These are phyloP conservation scores for Gymnopilus junonius DNA, from an alignment of 768 basidiomycete species.

Conservation along the genomic window DNA sequence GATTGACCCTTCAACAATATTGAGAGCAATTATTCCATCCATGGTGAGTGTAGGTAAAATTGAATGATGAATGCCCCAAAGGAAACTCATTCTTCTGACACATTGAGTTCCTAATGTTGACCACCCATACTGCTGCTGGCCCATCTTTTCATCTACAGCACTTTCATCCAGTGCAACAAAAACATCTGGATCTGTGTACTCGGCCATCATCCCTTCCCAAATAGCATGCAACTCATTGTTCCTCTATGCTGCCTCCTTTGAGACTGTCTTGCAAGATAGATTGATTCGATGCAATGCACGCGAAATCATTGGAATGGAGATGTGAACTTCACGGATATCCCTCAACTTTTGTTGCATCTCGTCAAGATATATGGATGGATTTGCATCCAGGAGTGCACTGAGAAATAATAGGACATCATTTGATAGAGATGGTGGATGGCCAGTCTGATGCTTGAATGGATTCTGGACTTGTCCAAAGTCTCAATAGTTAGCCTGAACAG, in stretches of 20 bases:
- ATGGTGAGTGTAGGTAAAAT: slow-evolving; percentile 31
- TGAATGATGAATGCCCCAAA: slow-evolving; percentile 27
- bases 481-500: too few species aligned
- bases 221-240: slow-evolving; percentile 30
- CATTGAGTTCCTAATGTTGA: slow-evolving; percentile 24
- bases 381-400: too few species aligned
- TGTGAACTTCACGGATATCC: too few species aligned
- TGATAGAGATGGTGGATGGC: too few species aligned
- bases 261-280: slow-evolving; percentile 30
- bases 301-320: too few species aligned
- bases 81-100: slow-evolving; percentile 26
- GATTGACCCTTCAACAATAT: slow-evolving; percentile 36
- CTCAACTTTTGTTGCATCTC: too few species aligned
- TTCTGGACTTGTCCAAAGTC: background rate
- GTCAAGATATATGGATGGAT: too few species aligned
- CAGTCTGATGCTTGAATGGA: too few species aligned
- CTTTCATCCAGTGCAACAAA: slow-evolving; percentile 34
- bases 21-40: slow-evolving; percentile 28
- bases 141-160: slow-evolving; percentile 30
- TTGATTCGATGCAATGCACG: too few species aligned
- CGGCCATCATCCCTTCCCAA: slow-evolving; percentile 11
- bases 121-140: slow-evolving; percentile 25
- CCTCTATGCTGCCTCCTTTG: slow-evolving; percentile 27
- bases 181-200: slow-evolving; percentile 18
- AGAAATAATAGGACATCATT: too few species aligned